Base-by-base conservation (phyloP, 2,329 filamentous ascomycete genomes). In the Talaromyces verruculosus region DNA sequence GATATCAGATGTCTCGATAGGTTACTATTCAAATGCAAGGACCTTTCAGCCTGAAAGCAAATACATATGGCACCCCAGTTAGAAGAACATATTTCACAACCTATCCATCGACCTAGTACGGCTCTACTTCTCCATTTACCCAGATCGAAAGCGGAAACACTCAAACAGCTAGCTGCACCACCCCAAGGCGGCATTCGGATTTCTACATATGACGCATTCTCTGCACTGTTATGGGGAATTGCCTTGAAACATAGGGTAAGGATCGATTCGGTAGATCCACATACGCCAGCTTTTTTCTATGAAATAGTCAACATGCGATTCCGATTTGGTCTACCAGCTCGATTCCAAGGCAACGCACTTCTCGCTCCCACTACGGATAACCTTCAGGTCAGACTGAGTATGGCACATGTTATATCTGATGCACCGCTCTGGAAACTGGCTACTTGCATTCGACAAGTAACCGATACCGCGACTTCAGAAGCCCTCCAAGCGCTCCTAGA, bases 121-220 rank as follows among this genome's bases (percentile, higher is more conserved):
- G 49, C 49, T 53, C 6, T 53, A 33, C 49, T 53, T 6, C 49
- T 53, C 1, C 49, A 53, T 53, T 22, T 53, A 33, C 49, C 25
- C 25, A 30, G 8, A 30, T 30, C 49, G 15, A 53, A 53, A 53
- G 49, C 15, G 28, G 25, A n/a, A 5, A 33, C 25, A 53, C 49
- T 53, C 22, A 53, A 53, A 53, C 2, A 53, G 6, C 6, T 53
- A 30, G 25, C 49, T 8, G 33, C 25, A 33, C 49, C 49, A 33
- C 49, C 28, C 10, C 15, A 30, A 53, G 25, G 49, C 5, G 15
- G n/a, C 28, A 53, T 10, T 10, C 5, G 49, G 28, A n/a, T 53
- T 15, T 53, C 49, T 53, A 53, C 49, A 10, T 53, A 53, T 33
- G 49, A 53, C 28, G 49, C 49, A 30, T 53, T 53, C 49, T 33